phyloP scores from a whole-genome alignment of 208 protist genomes.

The Trypanosoma theileri region DNA sequence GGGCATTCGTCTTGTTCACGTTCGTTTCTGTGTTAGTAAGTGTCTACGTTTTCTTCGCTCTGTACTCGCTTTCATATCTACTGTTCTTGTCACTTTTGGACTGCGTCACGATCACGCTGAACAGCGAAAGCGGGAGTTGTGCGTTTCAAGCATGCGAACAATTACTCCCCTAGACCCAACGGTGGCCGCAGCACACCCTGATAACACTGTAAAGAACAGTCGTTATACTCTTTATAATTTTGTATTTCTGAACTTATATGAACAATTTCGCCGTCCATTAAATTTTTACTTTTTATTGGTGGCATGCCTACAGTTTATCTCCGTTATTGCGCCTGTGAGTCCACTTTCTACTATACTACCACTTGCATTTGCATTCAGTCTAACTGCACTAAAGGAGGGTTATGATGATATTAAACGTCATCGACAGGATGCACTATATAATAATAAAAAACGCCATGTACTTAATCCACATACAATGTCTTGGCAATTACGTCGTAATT shows the following conservation, averaged over 20 bases:
- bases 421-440: constrained; percentile 75
- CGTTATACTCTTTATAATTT: constrained; percentile 96
- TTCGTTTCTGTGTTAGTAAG: constrained; percentile 11
- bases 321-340: constrained; percentile 91
- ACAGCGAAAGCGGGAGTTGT: not conserved
- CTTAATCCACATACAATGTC: constrained; percentile 24
- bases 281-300: constrained; percentile 98
- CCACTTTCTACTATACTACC: constrained; percentile 91
- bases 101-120: not conserved
- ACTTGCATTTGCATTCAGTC: constrained; percentile 90
- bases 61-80: not conserved
- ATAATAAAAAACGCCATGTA: constrained; percentile 55
- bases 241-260: constrained; percentile 94
- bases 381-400: constrained; percentile 94
- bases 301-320: constrained; percentile 89
- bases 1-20: not conserved
- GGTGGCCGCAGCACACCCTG: constrained; percentile 43
- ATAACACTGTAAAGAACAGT: constrained; percentile 90
- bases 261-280: constrained; percentile 94
- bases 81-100: constrained; percentile 1
- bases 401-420: constrained; percentile 94
- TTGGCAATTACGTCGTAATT: constrained; percentile 46
- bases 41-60: not conserved
- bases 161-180: constrained; percentile 43
- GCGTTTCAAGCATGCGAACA: constrained; percentile 32